Evolutionary conservation across 108 stramenopile genomes (phyloP).

Genomic region (Nitzschia palea): DNA sequence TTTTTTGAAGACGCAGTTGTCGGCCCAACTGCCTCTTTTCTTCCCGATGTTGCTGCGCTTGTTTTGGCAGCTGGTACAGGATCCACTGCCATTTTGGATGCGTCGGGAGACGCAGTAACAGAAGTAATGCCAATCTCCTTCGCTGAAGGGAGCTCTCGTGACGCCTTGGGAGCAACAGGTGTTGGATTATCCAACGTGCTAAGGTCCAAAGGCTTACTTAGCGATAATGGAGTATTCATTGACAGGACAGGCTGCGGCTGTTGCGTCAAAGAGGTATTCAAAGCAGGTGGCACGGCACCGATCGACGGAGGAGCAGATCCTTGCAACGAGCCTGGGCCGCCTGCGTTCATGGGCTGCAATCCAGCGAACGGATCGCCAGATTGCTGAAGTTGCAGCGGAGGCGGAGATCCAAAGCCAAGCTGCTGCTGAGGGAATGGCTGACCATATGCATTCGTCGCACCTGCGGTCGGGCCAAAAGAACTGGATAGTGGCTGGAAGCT

Average conservation of each 20-base stretch:
- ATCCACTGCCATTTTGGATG: too few relatives aligned
- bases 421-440: slow-evolving; percentile 22
- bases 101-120: background rate
- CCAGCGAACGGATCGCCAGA: slow-evolving; percentile 86
- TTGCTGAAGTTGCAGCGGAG: slow-evolving; percentile 19
- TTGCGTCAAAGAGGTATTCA: background rate
- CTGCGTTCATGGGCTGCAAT: slow-evolving; percentile 44
- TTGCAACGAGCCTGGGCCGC: background rate
- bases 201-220: slow-evolving; percentile 21
- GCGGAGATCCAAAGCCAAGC: slow-evolving; percentile 15
- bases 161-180: background rate
- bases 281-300: slow-evolving; percentile 6
- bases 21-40: too few relatives aligned
- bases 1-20: background rate
- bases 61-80: background rate
- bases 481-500: slow-evolving; percentile 11
- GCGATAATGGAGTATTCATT: slow-evolving; percentile 15
- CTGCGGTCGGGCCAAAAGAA: slow-evolving; percentile 31
- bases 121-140: background rate
- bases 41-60: background rate
- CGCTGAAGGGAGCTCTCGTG: background rate
- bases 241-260: background rate
- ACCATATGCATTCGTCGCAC: slow-evolving; percentile 6
- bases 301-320: background rate
- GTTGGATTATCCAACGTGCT: background rate